phyloP scores from a whole-genome alignment of 2,329 filamentous ascomycete genomes.

The Fusarium sp. region DNA sequence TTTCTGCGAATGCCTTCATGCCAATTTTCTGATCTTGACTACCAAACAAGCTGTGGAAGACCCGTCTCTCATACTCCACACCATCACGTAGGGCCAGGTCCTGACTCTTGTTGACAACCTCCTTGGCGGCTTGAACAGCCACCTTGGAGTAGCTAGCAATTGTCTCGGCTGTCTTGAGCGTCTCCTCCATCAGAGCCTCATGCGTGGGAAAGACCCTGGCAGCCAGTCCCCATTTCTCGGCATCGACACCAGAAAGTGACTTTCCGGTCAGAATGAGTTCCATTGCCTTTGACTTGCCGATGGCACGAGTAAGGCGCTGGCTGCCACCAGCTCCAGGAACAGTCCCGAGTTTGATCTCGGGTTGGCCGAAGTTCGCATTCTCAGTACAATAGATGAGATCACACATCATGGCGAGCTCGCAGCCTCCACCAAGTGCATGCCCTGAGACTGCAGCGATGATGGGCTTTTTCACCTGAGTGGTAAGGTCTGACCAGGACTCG shows the following conservation, averaged over 20 bases:
- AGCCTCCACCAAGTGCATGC: conserved; percentile 93
- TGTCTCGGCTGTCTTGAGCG: conserved; percentile 84
- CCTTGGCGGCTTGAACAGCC: conserved; percentile 90
- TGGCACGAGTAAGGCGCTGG: conserved; percentile 84
- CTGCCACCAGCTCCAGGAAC: conserved; percentile 93
- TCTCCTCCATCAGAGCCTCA: conserved; percentile 83
- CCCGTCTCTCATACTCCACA: conserved; percentile 90
- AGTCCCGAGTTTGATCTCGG: conserved; percentile 94
- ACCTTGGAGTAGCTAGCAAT: conserved; percentile 89
- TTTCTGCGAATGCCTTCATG: conserved; percentile 94
- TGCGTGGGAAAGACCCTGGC: conserved; percentile 82
- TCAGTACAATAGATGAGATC: conserved; percentile 93
- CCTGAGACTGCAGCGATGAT: conserved; percentile 95
- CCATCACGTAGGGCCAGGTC: conserved; percentile 88
- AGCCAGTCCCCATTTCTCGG: conserved; percentile 90
- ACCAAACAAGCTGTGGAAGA: conserved; percentile 94
- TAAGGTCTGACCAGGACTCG: conserved; percentile 89
- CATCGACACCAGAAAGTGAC: conserved; percentile 85
- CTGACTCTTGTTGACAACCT: conserved; percentile 99
- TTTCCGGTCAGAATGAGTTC: conserved; percentile 89
- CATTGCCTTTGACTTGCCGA: conserved; percentile 90
- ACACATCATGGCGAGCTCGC: conserved; percentile 97
- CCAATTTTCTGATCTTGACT: conserved; percentile 97
- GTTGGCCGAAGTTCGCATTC: conserved; percentile 91
- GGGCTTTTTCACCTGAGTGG: conserved; percentile 88